Evolutionary conservation across 2,329 filamentous ascomycete species (phyloP), one percentile per base, ranked within the genome.

Genomic region (Epichloe sibirici): DNA sequence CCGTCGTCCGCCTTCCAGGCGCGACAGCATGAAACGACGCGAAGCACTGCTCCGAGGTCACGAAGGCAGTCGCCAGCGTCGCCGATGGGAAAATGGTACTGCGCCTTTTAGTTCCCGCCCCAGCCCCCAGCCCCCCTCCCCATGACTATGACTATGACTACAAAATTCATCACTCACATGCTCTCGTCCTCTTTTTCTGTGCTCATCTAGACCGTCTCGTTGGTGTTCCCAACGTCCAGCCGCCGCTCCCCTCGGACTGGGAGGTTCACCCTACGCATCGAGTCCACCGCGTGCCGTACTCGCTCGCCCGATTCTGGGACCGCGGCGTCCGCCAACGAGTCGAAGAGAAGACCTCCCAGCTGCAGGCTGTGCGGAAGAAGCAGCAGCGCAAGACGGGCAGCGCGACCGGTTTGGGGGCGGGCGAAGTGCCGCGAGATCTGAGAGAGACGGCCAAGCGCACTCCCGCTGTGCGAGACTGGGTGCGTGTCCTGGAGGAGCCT

Each of bases 81-180:
- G 91, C 61, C 79, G 91, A 52, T 97, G 90, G 90, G 93, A 98
- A 74, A 98, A 97, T 68, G 88, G 89, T 94, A 51, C 38, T 21
- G 38, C 28, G 39, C 31, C 23, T 4, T 4, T 7, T 7, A 3
- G 11, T 34, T 46, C 13, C 3, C 15, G 11, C 17, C 17, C 17
- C 17, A 21, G 17, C 17, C 17, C 17, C 17, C 17, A 11, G 9
- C 8, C 9, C 3, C 9, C 31, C 8, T 11, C 31, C 31, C 31
- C 31, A 31, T 11, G 31, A 31, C 31, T 11, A 31, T 11, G 31
- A 31, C 31, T 11, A 31, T 31, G 31, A 11, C 12, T 7, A 28
- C n/a, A 28, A 13, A 28, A 13, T 11, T 9, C 42, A 21, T 54
- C 50, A n/a, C 45, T 48, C 12, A 48, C 35, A 13, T 23, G 11